These are phyloP conservation scores for Rhipidocladum racemiflorum DNA, from an alignment of 176 grass and related monocot species.

Conservation along the genomic window DNA sequence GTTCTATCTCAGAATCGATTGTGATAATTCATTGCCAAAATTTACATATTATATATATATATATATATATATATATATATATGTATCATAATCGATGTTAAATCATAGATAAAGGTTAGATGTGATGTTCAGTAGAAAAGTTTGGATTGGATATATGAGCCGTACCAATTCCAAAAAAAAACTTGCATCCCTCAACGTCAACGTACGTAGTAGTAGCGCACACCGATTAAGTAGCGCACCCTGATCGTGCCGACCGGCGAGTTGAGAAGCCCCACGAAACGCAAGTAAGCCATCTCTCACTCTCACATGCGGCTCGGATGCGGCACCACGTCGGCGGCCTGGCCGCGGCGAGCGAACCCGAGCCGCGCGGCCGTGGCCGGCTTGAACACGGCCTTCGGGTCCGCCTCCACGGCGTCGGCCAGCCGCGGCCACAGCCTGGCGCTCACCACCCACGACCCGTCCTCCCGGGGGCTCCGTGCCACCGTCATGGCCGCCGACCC, in stretches of 20 bases:
- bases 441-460: conserved; percentile 56
- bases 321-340: not conserved
- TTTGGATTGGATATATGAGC: no score
- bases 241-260: not conserved
- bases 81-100: no score
- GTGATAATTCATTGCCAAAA: no score
- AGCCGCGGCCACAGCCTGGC: conserved; percentile 61
- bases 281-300: not conserved
- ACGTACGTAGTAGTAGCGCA: no score
- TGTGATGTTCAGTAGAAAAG: no score
- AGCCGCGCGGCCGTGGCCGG: conserved; percentile 43
- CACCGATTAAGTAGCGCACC: no score
- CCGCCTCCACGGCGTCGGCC: conserved; percentile 43
- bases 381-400: conserved; percentile 50
- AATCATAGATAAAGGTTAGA: no score
- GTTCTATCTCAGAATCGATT: no score
- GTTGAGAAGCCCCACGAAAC: no score
- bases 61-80: no score
- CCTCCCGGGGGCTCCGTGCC: conserved; percentile 38
- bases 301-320: conserved; percentile 30
- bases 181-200: not conserved
- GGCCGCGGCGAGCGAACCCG: not conserved
- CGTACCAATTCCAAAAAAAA: no score
- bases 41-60: no score
- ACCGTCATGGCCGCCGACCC: conserved; percentile 44